A percentile compares a stretch with the other conserved stretches of the same genome.
Evolutionary conservation across 148 eudicot genomes (phyloP).

Genomic region (Oxyria digyna): DNA sequence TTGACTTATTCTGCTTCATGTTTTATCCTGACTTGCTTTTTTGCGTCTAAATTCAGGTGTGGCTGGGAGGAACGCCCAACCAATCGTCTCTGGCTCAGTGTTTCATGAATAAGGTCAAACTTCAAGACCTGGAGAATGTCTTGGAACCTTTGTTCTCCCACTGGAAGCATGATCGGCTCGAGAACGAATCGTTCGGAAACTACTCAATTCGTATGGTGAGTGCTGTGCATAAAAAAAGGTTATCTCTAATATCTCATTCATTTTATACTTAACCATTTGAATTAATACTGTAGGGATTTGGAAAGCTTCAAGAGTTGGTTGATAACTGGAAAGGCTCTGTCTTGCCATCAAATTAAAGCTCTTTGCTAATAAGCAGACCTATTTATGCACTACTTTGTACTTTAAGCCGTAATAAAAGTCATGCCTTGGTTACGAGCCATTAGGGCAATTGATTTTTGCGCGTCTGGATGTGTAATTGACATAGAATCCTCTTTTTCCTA

Average conservation of each 20-base stretch:
- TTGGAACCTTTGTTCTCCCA: constrained; percentile 79
- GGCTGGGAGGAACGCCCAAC: constrained; percentile 99
- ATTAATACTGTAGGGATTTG: constrained; percentile 51
- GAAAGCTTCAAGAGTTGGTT: constrained; percentile 65
- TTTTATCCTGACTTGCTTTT: background rate
- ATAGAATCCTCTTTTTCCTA: background rate
- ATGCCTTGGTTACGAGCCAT: background rate
- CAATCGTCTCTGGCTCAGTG: constrained; percentile 55
- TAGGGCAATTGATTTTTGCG: background rate
- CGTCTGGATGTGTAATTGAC: background rate
- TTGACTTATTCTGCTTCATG: background rate
- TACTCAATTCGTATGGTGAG: constrained; percentile 79
- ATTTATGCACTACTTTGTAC: background rate
- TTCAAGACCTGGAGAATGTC: constrained; percentile 91
- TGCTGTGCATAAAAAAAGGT: background rate
- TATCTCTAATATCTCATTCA: too few species aligned
- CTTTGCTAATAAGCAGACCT: constrained; percentile 60
- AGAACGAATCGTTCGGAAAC: constrained; percentile 80
- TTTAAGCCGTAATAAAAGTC: background rate
- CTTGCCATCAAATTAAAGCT: constrained; percentile 38
- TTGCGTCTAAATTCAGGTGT: constrained; percentile 38
- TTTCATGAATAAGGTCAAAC: constrained; percentile 82
- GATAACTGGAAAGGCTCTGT: constrained; percentile 72
- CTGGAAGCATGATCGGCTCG: constrained; percentile 50
- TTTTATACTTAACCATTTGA: background rate